Base-by-base conservation (phyloP, 331 rosid genomes). In the Erythrophleum ivorense region DNA sequence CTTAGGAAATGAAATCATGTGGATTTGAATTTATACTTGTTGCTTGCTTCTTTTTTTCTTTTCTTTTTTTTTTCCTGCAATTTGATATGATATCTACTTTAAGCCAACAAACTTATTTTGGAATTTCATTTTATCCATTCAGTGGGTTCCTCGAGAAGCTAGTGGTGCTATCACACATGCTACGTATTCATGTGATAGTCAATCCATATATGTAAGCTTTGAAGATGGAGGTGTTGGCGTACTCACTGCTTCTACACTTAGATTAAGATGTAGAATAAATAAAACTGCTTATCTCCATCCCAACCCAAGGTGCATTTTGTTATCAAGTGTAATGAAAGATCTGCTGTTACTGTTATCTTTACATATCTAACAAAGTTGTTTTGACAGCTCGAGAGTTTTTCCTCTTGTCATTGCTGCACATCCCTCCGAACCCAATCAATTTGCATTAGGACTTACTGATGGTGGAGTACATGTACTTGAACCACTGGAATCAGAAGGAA, bases 81-180 rank as follows among this genome's bases (percentile, higher is more conserved):
- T 80, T 70, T 36, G 43, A 49, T 59, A 62, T 76, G 82, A 71
- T 82, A 66, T 82, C 36, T 77, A 65, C 13, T 67, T 58, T 18
- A 63, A 57, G 68, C 70, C 50, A 49, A 66, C 49, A 15, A 68
- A 63, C 72, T 69, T 43, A 64, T 77, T 54, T 49, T 80, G 58
- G 74, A 79, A 70, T 74, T 78, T 71, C 33, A 58, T 64, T 78
- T 78, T 77, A 45, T 84, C 40, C 69, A 73, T 63, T 73, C 60
- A 96, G 99, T 96, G 87, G 87, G 10, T 85, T 45, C 92, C 97
- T 29, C 93, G 90, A 66, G 98, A 94, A 86, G 95, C 85, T 18
- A 94, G 88, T 85, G 97, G 98, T 86, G 85, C 98, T 80, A 96
- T 96, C 87, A 96, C 99, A 62, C 94, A 96, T 88, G 99, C 99